Conservation (phyloP, 495 filamentous ascomycete species). For the Saxophila tyrrhenica region DNA sequence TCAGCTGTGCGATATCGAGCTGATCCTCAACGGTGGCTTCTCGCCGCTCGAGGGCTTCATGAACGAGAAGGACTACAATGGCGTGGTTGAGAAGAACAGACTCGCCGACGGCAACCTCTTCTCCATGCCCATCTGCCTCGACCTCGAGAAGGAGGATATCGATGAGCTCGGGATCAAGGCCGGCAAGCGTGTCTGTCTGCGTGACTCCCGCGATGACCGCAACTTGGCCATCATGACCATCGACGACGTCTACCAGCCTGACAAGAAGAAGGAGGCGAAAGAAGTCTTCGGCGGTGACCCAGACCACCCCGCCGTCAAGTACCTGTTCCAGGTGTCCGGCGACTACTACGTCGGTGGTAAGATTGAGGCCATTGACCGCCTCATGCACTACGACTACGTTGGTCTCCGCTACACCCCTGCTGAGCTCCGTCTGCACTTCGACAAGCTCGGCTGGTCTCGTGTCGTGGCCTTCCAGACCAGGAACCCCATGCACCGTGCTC, state of each 20-base stretch:
- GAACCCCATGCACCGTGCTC: conserved; percentile 98
- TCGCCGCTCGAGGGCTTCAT: conserved; percentile 97
- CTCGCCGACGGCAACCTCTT: conserved; percentile 86
- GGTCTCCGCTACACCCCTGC: conserved; percentile 91
- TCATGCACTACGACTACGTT: conserved; percentile 98
- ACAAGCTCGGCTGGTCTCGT: conserved; percentile 94
- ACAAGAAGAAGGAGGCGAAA: conserved; percentile 87
- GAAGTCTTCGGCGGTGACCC: conserved; percentile 91
- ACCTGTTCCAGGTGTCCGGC: conserved; percentile 64
- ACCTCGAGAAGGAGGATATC: conserved; percentile 64
- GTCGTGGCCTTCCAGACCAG: conserved; percentile 98
- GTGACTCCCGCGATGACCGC: conserved; percentile 91
- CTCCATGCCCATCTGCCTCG: conserved; percentile 92
- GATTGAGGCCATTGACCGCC: conserved; percentile 82
- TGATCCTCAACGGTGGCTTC: conserved; percentile 94
- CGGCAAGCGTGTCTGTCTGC: conserved; percentile 71
- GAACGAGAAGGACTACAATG: conserved; percentile 85
- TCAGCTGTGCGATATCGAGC: conserved; percentile 91
- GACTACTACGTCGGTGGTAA: conserved; percentile 94
- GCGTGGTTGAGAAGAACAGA: conserved; percentile 77
- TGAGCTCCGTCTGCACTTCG: conserved; percentile 90
- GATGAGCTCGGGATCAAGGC: conserved; percentile 60
- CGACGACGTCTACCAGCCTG: conserved; percentile 88
- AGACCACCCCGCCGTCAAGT: conserved; percentile 85
- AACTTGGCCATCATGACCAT: conserved; percentile 92